Evolutionary conservation across 352 stramenopile species (phyloP), one percentile per base, ranked within the genome.

Genomic region (Aphanomyces euteiches): DNA sequence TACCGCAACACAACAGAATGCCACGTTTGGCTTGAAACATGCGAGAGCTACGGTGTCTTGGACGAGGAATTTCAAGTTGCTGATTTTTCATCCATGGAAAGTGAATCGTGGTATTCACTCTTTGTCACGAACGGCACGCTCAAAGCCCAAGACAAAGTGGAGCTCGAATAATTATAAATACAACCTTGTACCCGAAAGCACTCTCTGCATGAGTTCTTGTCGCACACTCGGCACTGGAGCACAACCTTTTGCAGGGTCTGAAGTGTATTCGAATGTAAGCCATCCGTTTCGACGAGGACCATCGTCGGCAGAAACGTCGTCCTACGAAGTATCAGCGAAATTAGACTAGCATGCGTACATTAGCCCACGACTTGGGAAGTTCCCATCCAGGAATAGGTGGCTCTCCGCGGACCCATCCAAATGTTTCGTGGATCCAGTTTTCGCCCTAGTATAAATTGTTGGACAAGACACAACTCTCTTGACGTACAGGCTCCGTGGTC

Each of bases 361-460:
- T 89, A 63, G 90, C 84, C 85, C 85, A 93, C 5, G 84, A 84
- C 56, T 82, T 76, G 1, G 85, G 85, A 45, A 93, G 72, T 64
- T 93, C 89, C 86, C 86, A 93, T 28, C 86, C 86, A 4, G 86
- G 86, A 47, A 93, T 80, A 8, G 80, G 81, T 8, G 78, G 74
- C 60, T 92, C 86, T 2, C 79, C 81, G 12, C 74, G 48, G 12
- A 79, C 71, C 37, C 76, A 48, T 4, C 81, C 75, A 68, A 91
- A 93, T 61, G 75, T 85, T 74, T 93, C 84, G 66, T 91, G 89
- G 69, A 91, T 77, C 86, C 86, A 93, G 69, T 93, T 93, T 68
- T 93, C 86, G 0, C 86, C 64, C 64, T 70, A 70, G 37, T 39
- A 10, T 60, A 0, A 12, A 67, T 15, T 56, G 21, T 17, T 7